These are phyloP conservation scores for Flaveria robusta DNA, from an alignment of 129 eudicot species.

Conservation along the genomic window DNA sequence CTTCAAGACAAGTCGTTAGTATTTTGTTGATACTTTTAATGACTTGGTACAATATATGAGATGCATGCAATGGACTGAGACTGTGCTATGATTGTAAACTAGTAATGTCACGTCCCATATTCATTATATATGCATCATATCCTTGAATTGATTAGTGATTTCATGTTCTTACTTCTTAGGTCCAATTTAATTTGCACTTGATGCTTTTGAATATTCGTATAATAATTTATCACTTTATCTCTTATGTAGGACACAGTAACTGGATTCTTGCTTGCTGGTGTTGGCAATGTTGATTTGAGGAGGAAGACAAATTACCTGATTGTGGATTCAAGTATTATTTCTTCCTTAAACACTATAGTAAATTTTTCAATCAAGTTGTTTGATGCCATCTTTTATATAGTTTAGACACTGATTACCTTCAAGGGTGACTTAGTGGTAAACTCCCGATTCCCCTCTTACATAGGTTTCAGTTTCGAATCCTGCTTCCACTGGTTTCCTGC, in stretches of 20 bases:
- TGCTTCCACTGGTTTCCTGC: no score
- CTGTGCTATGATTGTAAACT: neutral
- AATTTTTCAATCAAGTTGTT: no score
- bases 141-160: neutral
- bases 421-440: no score
- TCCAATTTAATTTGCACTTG: neutral
- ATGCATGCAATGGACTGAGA: constrained; percentile 9
- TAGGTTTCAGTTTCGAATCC: no score
- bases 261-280: constrained; percentile 95
- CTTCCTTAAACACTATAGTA: constrained; percentile 6
- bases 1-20: neutral
- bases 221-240: constrained; percentile 4
- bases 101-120: neutral
- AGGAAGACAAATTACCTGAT: constrained; percentile 96
- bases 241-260: constrained; percentile 82
- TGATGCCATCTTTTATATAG: no score
- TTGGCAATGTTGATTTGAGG: constrained; percentile 95
- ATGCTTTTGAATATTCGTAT: constrained; percentile 5
- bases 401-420: no score
- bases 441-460: no score
- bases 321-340: constrained; percentile 77
- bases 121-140: neutral
- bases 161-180: neutral
- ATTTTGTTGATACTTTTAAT: neutral
- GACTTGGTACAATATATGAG: neutral